These are phyloP conservation scores for Arctium lappa DNA, from an alignment of 129 eudicot species.

Conservation along the genomic window DNA sequence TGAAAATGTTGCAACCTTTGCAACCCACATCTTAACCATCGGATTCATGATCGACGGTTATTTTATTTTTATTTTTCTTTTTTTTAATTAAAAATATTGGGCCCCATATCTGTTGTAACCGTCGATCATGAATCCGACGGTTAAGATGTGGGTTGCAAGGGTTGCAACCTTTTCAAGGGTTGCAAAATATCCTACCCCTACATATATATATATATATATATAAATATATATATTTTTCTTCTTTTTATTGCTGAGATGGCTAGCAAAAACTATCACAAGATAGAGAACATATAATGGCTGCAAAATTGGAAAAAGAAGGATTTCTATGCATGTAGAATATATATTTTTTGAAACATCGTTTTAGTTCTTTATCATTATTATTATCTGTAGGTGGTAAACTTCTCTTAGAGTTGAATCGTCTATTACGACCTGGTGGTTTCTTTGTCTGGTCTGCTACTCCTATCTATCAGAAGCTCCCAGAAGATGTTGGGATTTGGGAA, in stretches of 20 bases:
- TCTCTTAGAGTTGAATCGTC: constrained; percentile 83
- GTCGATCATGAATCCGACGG: too few relatives aligned
- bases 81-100: too few relatives aligned
- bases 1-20: too few relatives aligned
- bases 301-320: not conserved
- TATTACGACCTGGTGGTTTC: constrained; percentile 88
- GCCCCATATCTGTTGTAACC: too few relatives aligned
- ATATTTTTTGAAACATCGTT: not conserved
- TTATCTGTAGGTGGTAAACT: constrained; percentile 74
- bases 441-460: constrained; percentile 99
- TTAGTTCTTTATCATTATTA: not conserved
- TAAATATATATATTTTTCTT: not conserved
- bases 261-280: not conserved
- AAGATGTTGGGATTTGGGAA: constrained; percentile 88
- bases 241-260: not conserved
- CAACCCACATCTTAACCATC: too few relatives aligned
- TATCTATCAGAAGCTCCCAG: constrained; percentile 65
- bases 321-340: not conserved
- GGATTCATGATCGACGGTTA: too few relatives aligned
- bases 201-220: too few relatives aligned
- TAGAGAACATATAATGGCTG: not conserved
- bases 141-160: too few relatives aligned
- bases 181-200: too few relatives aligned
- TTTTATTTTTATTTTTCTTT: too few relatives aligned
- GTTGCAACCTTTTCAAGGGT: too few relatives aligned